Conservation (phyloP, 139 green algal species). For the Protoeuglena noctilucae region DNA sequence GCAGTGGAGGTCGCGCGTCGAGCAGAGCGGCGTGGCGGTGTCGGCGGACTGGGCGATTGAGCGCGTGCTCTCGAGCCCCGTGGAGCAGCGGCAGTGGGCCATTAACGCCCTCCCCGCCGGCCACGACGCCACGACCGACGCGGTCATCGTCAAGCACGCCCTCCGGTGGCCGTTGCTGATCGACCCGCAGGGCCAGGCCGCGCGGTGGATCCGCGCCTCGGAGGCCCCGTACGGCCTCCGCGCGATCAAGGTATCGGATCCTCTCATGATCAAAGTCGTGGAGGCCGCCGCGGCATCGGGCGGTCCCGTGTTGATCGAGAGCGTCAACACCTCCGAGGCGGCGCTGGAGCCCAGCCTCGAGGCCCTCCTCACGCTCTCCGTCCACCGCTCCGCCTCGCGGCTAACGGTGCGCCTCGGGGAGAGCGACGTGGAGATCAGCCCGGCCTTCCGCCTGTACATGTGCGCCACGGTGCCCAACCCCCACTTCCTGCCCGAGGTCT, state of each 20-base stretch:
- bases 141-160: conserved; percentile 52
- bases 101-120: conserved; percentile 58
- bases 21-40: conserved; percentile 35
- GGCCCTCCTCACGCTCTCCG: conserved; percentile 44
- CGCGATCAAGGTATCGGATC: conserved; percentile 48
- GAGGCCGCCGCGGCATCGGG: conserved; percentile 59
- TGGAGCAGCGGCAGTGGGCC: conserved; percentile 60
- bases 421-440: conserved; percentile 53
- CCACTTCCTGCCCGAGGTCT: conserved; percentile 12
- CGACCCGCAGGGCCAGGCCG: conserved; percentile 62
- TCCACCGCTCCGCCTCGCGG: conserved; percentile 36
- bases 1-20: conserved; percentile 34
- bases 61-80: conserved; percentile 37
- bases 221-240: conserved; percentile 50
- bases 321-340: conserved; percentile 34
- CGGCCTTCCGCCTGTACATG: conserved; percentile 11
- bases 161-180: conserved; percentile 76
- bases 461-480: conserved; percentile 13
- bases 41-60: conserved; percentile 27
- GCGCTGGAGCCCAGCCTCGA: conserved; percentile 58
- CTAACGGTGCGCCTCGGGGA: conserved; percentile 56
- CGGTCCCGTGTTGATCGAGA: conserved; percentile 47
- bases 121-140: conserved; percentile 56
- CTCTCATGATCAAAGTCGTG: conserved; percentile 51
- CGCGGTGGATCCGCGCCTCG: conserved; percentile 60